Conservation (phyloP, 2,329 filamentous ascomycete genomes). For the Verticillium isaacii region DNA sequence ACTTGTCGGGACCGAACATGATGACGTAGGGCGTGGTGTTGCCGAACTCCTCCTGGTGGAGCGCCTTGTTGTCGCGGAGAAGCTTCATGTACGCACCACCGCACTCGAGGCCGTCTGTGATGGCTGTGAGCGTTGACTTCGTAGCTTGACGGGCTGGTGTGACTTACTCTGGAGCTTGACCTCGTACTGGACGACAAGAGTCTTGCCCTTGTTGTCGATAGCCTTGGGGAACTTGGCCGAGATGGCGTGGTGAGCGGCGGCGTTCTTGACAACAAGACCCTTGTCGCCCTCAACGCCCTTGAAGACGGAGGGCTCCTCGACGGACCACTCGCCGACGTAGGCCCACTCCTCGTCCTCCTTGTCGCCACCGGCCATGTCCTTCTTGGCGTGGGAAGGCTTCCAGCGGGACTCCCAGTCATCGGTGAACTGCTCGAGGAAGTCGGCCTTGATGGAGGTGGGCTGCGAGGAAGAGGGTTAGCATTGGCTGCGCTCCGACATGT, state of each 20-base stretch:
- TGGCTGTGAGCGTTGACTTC: slow-evolving; percentile 3
- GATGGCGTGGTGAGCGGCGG: slow-evolving; percentile 97
- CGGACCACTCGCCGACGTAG: slow-evolving; percentile 93
- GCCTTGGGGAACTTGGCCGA: slow-evolving; percentile 97
- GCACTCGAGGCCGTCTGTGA: slow-evolving; percentile 83
- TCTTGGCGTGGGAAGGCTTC: slow-evolving; percentile 95
- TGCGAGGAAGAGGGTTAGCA: slow-evolving; percentile 29
- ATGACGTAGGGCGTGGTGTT: slow-evolving; percentile 97
- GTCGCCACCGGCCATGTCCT: slow-evolving; percentile 69
- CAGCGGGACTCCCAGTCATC: slow-evolving; percentile 91
- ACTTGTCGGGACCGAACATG: slow-evolving; percentile 99
- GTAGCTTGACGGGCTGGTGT: neutral
- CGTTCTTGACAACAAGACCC: slow-evolving; percentile 96
- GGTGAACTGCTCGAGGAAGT: slow-evolving; percentile 98
- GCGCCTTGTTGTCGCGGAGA: slow-evolving; percentile 92
- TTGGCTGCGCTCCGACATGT: neutral
- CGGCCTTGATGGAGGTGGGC: slow-evolving; percentile 84
- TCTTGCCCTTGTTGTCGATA: slow-evolving; percentile 96
- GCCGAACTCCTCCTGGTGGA: slow-evolving; percentile 96
- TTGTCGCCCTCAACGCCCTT: slow-evolving; percentile 95
- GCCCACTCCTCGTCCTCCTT: slow-evolving; percentile 91
- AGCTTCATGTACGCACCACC: slow-evolving; percentile 99
- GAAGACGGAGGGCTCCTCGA: slow-evolving; percentile 86
- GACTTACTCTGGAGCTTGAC: slow-evolving; percentile 95
- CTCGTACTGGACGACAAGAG: slow-evolving; percentile 96